phyloP scores from a whole-genome alignment of 192 early-diverging fungal genomes.

The Helicostylum pulchrum region DNA sequence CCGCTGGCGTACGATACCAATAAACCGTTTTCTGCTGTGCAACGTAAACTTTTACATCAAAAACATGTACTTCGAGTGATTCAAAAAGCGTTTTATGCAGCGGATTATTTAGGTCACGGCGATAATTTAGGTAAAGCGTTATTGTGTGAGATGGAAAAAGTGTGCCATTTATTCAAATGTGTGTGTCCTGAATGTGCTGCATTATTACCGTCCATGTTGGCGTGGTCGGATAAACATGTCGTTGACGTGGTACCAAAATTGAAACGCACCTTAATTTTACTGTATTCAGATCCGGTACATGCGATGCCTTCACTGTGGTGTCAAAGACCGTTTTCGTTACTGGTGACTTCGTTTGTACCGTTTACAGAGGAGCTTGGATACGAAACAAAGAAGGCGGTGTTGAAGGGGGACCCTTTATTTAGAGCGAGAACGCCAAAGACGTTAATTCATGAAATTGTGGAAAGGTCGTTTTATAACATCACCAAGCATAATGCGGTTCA shows the following conservation, averaged over 20 bases:
- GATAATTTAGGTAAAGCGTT: conserved; percentile 11
- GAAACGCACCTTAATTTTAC: not conserved
- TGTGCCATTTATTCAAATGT: conserved; percentile 34
- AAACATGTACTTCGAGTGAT: conserved; percentile 24
- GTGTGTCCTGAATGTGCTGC: conserved; percentile 25
- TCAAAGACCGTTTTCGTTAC: conserved; percentile 23
- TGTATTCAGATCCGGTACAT: conserved; percentile 21
- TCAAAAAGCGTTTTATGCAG: conserved; percentile 29
- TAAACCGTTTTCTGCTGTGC: not conserved
- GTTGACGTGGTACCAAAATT: conserved; percentile 1
- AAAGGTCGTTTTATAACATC: conserved; percentile 17
- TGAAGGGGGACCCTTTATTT: not conserved
- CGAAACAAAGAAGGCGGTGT: not conserved
- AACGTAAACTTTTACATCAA: conserved; percentile 13
- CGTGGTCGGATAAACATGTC: conserved; percentile 21
- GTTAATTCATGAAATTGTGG: conserved; percentile 16
- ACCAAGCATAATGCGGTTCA: conserved; percentile 32
- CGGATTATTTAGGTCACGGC: conserved; percentile 28
- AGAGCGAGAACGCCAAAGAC: not conserved
- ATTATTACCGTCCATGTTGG: conserved; percentile 32
- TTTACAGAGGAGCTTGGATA: not conserved
- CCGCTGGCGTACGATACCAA: not conserved
- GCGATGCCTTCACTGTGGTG: conserved; percentile 20
- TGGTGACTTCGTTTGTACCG: conserved; percentile 11
- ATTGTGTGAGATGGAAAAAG: conserved; percentile 12